phyloP scores from a whole-genome alignment of 441 rosid species.

The Corymbia calophylla region DNA sequence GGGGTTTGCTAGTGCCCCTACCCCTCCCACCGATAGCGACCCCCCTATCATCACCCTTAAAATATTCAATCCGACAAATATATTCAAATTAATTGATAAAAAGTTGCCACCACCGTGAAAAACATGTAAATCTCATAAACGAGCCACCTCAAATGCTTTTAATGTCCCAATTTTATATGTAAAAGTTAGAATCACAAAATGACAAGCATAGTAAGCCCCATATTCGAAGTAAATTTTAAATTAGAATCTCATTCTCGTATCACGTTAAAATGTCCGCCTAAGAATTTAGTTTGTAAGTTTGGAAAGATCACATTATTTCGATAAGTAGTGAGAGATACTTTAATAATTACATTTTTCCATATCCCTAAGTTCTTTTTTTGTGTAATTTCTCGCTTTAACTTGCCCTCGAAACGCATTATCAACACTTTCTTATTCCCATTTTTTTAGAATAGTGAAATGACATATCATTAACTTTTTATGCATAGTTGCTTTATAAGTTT shows the following conservation, averaged over 20 bases:
- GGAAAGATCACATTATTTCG: neutral
- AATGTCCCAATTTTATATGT: neutral
- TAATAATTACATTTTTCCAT: neutral
- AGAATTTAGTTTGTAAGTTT: neutral
- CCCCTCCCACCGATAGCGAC: neutral
- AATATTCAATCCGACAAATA: neutral
- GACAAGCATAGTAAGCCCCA: neutral
- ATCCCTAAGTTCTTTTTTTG: neutral
- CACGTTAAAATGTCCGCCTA: accelerated
- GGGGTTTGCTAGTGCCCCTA: neutral
- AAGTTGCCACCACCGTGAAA: neutral
- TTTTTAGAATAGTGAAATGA: neutral
- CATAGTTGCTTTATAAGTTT: neutral
- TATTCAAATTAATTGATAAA: neutral
- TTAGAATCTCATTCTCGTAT: accelerated
- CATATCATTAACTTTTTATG: neutral
- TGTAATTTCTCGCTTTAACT: neutral
- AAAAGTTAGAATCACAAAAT: too few species aligned
- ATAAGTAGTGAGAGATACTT: neutral
- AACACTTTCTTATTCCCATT: too few species aligned
- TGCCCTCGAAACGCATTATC: neutral
- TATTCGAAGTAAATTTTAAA: neutral
- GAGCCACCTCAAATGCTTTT: neutral
- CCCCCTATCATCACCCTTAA: neutral
- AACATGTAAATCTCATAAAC: too few species aligned